Base-by-base conservation (phyloP, 257 asterid species). In the Lavandula angustifolia region DNA sequence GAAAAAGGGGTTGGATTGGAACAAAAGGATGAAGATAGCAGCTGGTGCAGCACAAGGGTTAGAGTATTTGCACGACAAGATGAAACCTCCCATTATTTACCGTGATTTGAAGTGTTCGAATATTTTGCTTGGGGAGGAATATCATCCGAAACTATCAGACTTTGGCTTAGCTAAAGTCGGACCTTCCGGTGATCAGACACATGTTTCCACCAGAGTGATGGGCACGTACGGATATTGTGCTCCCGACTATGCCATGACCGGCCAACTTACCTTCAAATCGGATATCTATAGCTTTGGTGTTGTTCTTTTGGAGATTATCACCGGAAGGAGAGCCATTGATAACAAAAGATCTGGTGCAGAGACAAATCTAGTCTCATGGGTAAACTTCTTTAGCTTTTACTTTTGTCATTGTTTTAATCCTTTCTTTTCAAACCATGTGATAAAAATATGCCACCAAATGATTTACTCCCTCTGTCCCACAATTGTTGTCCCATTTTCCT, bases 171-270 rank as follows among this genome's bases (percentile, higher is more conserved):
- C 97, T 37, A 87, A 82, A 77, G 91, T 79, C 0, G 94, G 94
- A 5, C 95, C 97, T 6, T 64, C 78, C 1, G 97, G 95, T 37
- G 97, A 80, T 55, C 75, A 83, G 68, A 85, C 92, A 34, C 97
- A 89, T 66, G 95, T 89, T 54, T 81, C 92, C 29, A 89, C 97
- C 43, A 68, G 97, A 72, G 97, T 89, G 63, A 89, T 89, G 97
- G 97, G 97, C 47, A 89, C 97, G 1, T 87, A 89, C 43, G 97
- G 97, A 13, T 89, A 89, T 51, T 87, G 94, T 77, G 96, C 94
- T 32, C 96, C 96, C 2, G 91, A 89, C 37, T 89, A 89, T 60
- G 95, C 94, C 52, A 83, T 80, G 89, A 89, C 95, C 1, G 97
- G 97, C 14, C 89, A 86, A 70, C 87, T 89, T 46, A 86, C 91